Evolutionary conservation across 176 grass and related monocot species (phyloP).

Genomic region (Zea luxurians): DNA sequence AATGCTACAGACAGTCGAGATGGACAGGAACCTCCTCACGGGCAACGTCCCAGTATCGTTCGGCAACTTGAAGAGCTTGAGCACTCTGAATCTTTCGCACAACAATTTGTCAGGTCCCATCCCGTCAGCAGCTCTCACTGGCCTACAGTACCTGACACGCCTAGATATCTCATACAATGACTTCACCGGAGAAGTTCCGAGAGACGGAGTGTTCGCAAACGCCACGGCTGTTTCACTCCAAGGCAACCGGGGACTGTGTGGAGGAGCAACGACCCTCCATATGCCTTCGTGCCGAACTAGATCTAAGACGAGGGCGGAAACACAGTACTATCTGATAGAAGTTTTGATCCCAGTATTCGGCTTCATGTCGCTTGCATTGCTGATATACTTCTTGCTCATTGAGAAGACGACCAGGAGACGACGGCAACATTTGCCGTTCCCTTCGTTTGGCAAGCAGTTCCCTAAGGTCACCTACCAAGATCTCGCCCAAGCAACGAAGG

Average conservation of each 20-base stretch:
- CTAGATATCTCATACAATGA: constrained; percentile 40
- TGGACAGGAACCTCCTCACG: constrained; percentile 43
- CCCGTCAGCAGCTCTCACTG: constrained; percentile 1
- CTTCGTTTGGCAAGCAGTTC: background rate
- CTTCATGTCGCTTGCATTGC: no score
- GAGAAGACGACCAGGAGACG: background rate
- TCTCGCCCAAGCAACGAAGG: constrained; percentile 34
- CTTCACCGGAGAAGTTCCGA: background rate
- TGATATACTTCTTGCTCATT: no score
- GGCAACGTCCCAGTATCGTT: constrained; percentile 31
- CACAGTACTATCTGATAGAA: background rate
- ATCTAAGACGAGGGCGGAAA: background rate
- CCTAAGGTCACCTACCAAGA: constrained; percentile 35
- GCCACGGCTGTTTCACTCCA: background rate
- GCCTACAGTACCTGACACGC: background rate
- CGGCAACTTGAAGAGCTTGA: constrained; percentile 19
- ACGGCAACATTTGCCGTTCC: background rate
- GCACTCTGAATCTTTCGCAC: constrained; percentile 39
- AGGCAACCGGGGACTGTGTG: background rate
- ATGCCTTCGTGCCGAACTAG: constrained; percentile 5
- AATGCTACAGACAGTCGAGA: background rate
- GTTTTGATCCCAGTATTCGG: no score
- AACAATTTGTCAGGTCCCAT: constrained; percentile 49
- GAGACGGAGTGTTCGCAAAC: background rate
- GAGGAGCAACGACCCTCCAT: constrained; percentile 21